phyloP scores from a whole-genome alignment of 2,329 filamentous ascomycete species.

The Aspergillus fumigatus region DNA sequence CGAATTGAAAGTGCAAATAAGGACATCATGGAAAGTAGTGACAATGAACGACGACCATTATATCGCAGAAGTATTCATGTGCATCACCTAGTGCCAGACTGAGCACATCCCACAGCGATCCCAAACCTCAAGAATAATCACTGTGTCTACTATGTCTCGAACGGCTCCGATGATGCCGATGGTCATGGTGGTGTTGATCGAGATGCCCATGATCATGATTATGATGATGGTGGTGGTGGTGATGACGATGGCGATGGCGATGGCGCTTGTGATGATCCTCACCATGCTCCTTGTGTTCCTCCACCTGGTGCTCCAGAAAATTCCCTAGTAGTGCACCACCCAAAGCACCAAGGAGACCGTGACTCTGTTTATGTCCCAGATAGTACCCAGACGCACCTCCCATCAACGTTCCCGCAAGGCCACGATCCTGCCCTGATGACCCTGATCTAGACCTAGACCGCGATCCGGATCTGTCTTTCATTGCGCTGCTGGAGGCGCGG shows the following conservation, averaged over 20 bases:
- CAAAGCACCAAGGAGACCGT: conserved; percentile 54
- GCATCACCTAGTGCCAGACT: not conserved
- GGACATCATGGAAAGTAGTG: too few species aligned
- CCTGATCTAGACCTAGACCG: conserved; percentile 42
- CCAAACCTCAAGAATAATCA: conserved; percentile 1
- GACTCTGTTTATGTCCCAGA: conserved; percentile 53
- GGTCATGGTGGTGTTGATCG: conserved; percentile 6
- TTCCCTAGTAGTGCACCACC: conserved; percentile 54
- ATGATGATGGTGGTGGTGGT: conserved; percentile 7
- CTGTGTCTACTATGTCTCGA: conserved; percentile 19
- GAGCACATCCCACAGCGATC: not conserved
- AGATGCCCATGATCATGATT: conserved; percentile 6
- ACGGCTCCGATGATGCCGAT: conserved; percentile 19
- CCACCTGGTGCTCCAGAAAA: conserved; percentile 52
- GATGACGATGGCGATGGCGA: conserved; percentile 15
- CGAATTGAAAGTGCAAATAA: not conserved
- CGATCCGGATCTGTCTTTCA: conserved; percentile 15
- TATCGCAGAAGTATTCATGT: not conserved
- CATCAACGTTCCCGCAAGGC: conserved; percentile 53
- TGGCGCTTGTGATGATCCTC: conserved; percentile 1
- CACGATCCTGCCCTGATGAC: conserved; percentile 46
- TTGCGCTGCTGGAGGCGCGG: not conserved
- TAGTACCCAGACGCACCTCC: conserved; percentile 55
- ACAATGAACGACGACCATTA: not conserved
- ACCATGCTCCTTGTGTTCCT: conserved; percentile 37